Base-by-base conservation (phyloP, 2,329 filamentous ascomycete genomes). In the Hymenoscyphus albidus region DNA sequence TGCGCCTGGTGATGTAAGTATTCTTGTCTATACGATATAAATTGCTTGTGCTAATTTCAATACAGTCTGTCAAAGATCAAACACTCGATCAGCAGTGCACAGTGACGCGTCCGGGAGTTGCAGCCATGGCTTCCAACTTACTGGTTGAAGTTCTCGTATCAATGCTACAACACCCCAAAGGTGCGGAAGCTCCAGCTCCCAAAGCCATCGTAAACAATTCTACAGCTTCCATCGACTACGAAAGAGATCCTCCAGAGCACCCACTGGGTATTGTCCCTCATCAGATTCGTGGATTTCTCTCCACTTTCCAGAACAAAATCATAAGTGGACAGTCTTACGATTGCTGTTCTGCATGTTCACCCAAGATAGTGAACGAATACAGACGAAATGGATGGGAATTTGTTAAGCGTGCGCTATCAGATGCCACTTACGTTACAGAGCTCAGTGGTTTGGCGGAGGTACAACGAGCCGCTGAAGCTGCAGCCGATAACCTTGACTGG, bases 1-100 rank as follows among this genome's bases (percentile, higher is more conserved):
- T 59, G 92, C 94, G 6, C 95, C 95, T 27, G 89, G 89, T 67
- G 92, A 98, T 79, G 93, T 96, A 80, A 86, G 89, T 83, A 54
- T 9, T 31, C 44, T n/a, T 22, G 27, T 16, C 5, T 27, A 7
- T 32, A n/a, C n/a, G 14, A 5, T 55, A 32, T 16, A 13, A 57
- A 42, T 54, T 32, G 55, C 35, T 40, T 16, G 12, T 55, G 44
- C 70, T 73, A 68, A 64, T 61, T 55, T 63, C 35, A n/a, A 35
- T 65, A 59, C 73, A 96, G 91, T 97, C 93, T 2, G 85, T 97
- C 74, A 97, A 94, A 77, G 93, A 97, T 73, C 91, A 93, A 71
- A 98, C 95, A 0, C 87, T 99, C 12, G 95, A 99, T 75, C 95
- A 99, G 76, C 95, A 98, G 78, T 99, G 95, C 77, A 99, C 95